phyloP scores from a whole-genome alignment of 2,329 filamentous ascomycete species.

The Rutstroemia sp. region DNA sequence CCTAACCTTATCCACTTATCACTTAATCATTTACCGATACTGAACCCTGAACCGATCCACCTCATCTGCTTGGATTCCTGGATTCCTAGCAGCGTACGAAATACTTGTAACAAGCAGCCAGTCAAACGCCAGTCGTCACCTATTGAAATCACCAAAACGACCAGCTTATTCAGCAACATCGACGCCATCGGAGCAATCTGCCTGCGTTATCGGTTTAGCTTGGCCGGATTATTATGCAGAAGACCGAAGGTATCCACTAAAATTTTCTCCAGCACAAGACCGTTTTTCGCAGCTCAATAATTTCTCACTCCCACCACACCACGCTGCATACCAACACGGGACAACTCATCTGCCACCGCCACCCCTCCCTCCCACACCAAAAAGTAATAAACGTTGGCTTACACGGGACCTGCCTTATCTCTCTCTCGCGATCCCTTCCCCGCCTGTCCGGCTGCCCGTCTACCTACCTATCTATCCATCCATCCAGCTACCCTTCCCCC shows the following conservation, averaged over 20 bases:
- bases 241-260: background rate
- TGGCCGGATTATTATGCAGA: background rate
- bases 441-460: background rate
- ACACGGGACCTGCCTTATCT: no score
- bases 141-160: background rate
- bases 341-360: no score
- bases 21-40: no score
- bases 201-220: background rate
- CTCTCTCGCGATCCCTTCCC: background rate
- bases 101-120: no score
- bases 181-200: background rate
- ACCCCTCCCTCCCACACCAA: no score
- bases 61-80: no score
- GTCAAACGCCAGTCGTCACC: no score
- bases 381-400: no score
- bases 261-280: constrained; percentile 9
- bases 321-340: background rate
- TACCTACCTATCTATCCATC: background rate
- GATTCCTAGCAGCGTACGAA: no score
- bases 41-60: no score
- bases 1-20: no score
- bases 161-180: background rate
- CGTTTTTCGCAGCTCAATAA: background rate
- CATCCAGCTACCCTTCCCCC: background rate
- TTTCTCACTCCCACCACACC: background rate